Percentiles rank a stretch among this genome's conserved stretches.
Evolutionary conservation across 2,329 filamentous ascomycete species (phyloP).

Genomic region (Exophiala sp.): DNA sequence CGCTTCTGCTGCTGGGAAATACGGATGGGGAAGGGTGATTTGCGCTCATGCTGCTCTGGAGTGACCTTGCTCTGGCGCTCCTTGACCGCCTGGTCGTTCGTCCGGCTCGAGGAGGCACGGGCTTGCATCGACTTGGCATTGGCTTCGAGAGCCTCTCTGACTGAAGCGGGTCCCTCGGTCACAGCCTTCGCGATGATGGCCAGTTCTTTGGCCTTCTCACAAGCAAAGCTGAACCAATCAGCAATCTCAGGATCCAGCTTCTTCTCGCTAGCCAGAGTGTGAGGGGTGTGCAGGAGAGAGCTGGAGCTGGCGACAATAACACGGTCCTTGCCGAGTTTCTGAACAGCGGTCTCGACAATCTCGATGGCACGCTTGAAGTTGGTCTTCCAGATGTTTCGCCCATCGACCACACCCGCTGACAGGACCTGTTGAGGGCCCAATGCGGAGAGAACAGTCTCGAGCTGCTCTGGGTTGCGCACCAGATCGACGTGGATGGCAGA

Average conservation of each 20-base stretch:
- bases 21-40: conserved; percentile 78
- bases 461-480: conserved; percentile 96
- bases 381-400: conserved; percentile 99
- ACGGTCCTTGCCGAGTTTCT: conserved; percentile 95
- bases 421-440: conserved; percentile 85
- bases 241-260: conserved; percentile 88
- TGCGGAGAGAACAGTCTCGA: conserved; percentile 73
- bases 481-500: conserved; percentile 91
- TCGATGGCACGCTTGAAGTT: conserved; percentile 96
- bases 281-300: conserved; percentile 96
- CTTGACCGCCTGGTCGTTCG: conserved; percentile 97
- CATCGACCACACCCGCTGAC: conserved; percentile 94
- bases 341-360: conserved; percentile 78
- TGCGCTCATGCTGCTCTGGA: conserved; percentile 79
- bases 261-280: conserved; percentile 98
- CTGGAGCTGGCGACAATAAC: conserved; percentile 95
- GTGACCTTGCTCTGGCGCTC: conserved; percentile 87
- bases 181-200: conserved; percentile 94
- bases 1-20: conserved; percentile 84
- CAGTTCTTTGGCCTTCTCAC: conserved; percentile 88
- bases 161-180: conserved; percentile 80
- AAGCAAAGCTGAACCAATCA: conserved; percentile 98
- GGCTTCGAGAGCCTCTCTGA: conserved; percentile 84
- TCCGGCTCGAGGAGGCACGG: conserved; percentile 84
- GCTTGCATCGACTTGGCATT: conserved; percentile 92